These are phyloP conservation scores for Rhododendron henanense DNA, from an alignment of 148 eudicot genomes.

Conservation along the genomic window DNA sequence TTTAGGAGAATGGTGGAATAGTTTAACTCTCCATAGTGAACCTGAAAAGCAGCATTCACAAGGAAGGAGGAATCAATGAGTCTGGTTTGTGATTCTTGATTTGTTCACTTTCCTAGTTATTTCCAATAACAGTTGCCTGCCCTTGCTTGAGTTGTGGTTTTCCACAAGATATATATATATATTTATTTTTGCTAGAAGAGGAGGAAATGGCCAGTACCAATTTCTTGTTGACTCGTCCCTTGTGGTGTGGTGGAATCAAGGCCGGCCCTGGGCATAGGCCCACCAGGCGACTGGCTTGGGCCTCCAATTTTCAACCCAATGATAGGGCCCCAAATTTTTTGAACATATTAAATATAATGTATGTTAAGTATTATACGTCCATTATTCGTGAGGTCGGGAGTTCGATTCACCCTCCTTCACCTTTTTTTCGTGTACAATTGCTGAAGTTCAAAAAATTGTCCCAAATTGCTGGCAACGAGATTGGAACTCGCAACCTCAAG, in stretches of 20 bases:
- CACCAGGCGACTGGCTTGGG: too few relatives aligned
- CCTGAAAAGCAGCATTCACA: neutral
- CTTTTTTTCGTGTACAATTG: too few relatives aligned
- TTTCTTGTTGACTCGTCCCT: neutral
- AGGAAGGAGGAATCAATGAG: neutral
- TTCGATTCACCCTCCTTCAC: too few relatives aligned
- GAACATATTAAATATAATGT: too few relatives aligned
- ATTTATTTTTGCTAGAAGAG: neutral
- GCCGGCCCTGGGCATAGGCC: too few relatives aligned
- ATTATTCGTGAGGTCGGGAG: too few relatives aligned
- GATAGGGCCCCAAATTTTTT: too few relatives aligned
- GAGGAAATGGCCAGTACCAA: neutral
- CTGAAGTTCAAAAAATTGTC: too few relatives aligned
- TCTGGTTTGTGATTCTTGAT: neutral
- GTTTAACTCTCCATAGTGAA: neutral
- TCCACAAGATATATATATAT: neutral
- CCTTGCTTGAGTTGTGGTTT: constrained; percentile 9
- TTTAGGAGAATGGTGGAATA: neutral
- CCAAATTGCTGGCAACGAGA: too few relatives aligned
- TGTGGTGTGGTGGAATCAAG: neutral
- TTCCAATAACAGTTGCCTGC: neutral
- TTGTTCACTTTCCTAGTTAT: neutral
- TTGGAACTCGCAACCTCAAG: too few relatives aligned
- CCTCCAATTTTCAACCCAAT: too few relatives aligned
- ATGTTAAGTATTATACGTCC: too few relatives aligned